Conservation (phyloP, 768 basidiomycete genomes). For the Mrakia blollopis region DNA sequence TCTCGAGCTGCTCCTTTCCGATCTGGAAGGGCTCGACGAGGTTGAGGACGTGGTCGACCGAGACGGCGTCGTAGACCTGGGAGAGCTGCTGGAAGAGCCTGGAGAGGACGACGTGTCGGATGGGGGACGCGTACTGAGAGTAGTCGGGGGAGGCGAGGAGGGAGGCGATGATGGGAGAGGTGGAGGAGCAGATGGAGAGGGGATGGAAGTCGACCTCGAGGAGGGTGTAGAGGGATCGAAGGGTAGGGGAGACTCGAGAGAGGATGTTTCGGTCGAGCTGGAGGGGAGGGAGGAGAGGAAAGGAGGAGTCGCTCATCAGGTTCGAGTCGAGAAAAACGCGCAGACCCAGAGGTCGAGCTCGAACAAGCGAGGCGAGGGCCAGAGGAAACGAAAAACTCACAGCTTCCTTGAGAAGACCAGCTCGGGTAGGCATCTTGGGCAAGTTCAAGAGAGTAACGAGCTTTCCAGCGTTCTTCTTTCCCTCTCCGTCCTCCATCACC, state of each 20-base stretch:
- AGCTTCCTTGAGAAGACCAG: constrained; percentile 80
- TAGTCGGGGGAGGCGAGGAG: constrained; percentile 55
- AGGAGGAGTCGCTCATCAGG: neutral
- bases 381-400: constrained; percentile 49
- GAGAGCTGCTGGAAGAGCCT: constrained; percentile 85
- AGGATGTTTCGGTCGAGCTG: constrained; percentile 79
- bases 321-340: constrained; percentile 14
- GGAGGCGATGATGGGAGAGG: constrained; percentile 68
- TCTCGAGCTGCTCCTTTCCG: constrained; percentile 71
- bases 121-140: constrained; percentile 76
- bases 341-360: constrained; percentile 23
- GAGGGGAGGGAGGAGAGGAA: neutral
- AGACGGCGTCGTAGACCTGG: constrained; percentile 84
- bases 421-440: constrained; percentile 73
- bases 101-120: constrained; percentile 85
- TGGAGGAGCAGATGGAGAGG: constrained; percentile 68
- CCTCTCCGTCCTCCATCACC: constrained; percentile 55
- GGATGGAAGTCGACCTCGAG: constrained; percentile 94
- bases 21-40: constrained; percentile 66
- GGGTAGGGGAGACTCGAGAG: constrained; percentile 63
- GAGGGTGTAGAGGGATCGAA: constrained; percentile 76
- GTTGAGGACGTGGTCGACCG: constrained; percentile 66
- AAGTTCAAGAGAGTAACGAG: constrained; percentile 82
- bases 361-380: neutral
- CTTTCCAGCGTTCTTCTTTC: constrained; percentile 51